Evolutionary conservation across 2,329 filamentous ascomycete species (phyloP), one percentile per base, ranked within the genome.

Genomic region (Davidsoniella australis): DNA sequence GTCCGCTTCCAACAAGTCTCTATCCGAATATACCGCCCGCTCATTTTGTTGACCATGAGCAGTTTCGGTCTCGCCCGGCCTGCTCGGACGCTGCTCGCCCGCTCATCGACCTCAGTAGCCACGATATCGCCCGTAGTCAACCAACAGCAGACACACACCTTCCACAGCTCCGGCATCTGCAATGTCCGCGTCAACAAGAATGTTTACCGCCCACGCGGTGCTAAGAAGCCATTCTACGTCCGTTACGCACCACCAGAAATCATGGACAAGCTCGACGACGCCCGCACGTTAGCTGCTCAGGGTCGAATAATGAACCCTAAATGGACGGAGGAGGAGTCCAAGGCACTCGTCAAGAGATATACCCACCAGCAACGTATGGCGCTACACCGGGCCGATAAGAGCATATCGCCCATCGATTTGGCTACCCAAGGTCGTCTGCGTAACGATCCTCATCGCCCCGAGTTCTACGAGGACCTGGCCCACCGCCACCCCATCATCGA

Each of bases 381-480:
- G 51, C 78, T 96, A 61, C 72, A 83, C 65, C 82, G 83, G 44
- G 87, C 82, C 58, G 88, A 95, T 65, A 68, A 73, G 54, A 77
- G 82, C 56, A 79, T 95, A 61, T 73, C 82, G 60, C 68, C 80
- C 8, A 70, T 78, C 56, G 85, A 96, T 63, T 62, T 95, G 60
- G 71, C 80, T 40, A 70, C 76, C 33, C 82, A 91, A 65, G 84
- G 80, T 55, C 72, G 76, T 41, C 64, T 84, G 57, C 79, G 86
- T 54, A 72, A 68, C 49, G 87, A 94, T 61, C 73, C 78, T 7
- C 83, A 85, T 69, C 70, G 71, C 48, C 68, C 88, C 45, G 70
- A 76, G 54, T 91, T 94, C 63, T 66, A 89, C 49, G 87, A 95
- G 62, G 85, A 94, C 63, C 82, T 94, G 59, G 76, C 82, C 53